Evolutionary conservation across 345 rosid species (phyloP), one percentile per base, ranked within the genome.

Genomic region (Salix purpurea): DNA sequence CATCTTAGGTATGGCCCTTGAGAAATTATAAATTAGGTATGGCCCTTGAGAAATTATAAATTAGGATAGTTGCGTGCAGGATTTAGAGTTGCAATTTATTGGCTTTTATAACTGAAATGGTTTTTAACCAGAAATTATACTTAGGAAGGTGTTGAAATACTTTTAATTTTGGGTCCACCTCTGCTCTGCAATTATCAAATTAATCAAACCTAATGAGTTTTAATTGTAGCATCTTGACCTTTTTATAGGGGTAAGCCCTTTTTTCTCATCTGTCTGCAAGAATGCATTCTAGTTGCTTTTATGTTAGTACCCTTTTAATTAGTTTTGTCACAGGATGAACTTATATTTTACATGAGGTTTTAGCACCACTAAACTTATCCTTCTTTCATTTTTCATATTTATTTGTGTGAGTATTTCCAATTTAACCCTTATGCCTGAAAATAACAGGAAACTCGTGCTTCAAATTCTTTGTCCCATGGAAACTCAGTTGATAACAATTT

Each of bases 371-470:
- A 8, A 7, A n/a, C 61, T 12, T 76, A 21, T 23, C 13, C 11
- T 56, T n/a, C 12, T 23, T n/a, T 23, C 9, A 21, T n/a, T 56
- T 56, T 56, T 56, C 10, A 4, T 23, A 3, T n/a, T 23, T 56
- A 3, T 56, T 3, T 11, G 13, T 2, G 13, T 11, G 1, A 9
- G 44, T 10, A 40, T 40, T 40, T 40, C 28, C 28, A 10, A 40
- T 21, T n/a, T 56, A 23, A 56, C 24, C 62, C 5, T 56, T 56
- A 23, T 56, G 28, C 26, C 4, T 52, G 39, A 52, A 61, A 58
- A 24, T 81, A 68, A 44, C 83, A 91, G 95, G 92, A 91, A 44
- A 42, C 72, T 16, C 90, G 91, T 28, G 70, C 81, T 39, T 84
- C 87, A 67, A 79, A 76, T 75, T 79, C 86, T 34, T 52, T 50